Conservation (phyloP, 768 basidiomycete genomes). For the Mycena venus region DNA sequence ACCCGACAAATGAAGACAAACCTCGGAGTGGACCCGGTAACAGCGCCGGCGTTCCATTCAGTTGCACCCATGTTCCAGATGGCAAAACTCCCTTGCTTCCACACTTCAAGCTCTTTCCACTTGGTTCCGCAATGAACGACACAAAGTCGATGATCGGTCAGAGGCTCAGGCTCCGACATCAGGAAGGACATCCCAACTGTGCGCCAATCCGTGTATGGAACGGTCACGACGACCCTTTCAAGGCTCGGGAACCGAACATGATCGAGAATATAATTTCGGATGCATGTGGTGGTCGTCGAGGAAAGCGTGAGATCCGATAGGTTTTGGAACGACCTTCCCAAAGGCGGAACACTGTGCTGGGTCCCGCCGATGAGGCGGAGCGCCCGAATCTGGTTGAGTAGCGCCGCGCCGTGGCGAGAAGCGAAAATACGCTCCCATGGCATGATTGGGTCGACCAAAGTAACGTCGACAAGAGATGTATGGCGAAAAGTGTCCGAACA, state of each 20-base stretch:
- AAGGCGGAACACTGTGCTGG: neutral
- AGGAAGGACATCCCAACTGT: neutral
- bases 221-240: neutral
- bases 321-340: neutral
- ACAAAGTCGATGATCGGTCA: conserved; percentile 6
- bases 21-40: neutral
- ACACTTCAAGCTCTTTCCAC: conserved; percentile 25
- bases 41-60: conserved; percentile 14
- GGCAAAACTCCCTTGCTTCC: conserved; percentile 6
- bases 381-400: neutral
- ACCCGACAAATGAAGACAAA: neutral
- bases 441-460: neutral
- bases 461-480: conserved; percentile 12
- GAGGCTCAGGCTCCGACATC: conserved; percentile 17
- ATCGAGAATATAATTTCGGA: neutral
- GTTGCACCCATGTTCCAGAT: conserved; percentile 22
- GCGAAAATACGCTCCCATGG: conserved; percentile 22
- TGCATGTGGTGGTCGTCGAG: neutral
- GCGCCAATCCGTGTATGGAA: conserved; percentile 18
- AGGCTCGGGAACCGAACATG: neutral
- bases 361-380: conserved; percentile 23
- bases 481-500: conserved; percentile 10
- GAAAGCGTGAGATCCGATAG: conserved; percentile 8
- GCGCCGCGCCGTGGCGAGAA: conserved; percentile 1
- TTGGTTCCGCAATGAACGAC: conserved; percentile 22